Evolutionary conservation across 495 filamentous ascomycete genomes (phyloP).

Genomic region (Podospora sp.): DNA sequence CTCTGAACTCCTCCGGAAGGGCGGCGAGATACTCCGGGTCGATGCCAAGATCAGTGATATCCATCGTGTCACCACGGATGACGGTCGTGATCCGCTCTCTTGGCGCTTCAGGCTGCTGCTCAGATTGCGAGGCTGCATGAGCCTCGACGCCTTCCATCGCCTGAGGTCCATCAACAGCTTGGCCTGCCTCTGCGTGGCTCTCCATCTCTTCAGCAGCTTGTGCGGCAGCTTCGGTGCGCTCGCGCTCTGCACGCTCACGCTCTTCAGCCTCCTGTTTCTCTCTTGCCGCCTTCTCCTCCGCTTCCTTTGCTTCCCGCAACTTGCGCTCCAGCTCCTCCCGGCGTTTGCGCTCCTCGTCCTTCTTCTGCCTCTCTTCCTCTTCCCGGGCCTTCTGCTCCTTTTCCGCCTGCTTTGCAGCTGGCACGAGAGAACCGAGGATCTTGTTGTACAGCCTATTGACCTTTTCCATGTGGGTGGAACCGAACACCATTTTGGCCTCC

Average conservation of each 20-base stretch:
- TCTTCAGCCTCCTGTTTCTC: constrained; percentile 63
- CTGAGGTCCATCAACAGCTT: constrained; percentile 44
- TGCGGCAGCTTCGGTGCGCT: constrained; percentile 49
- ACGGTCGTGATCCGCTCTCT: constrained; percentile 68
- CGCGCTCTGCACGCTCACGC: constrained; percentile 54
- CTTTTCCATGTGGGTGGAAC: constrained; percentile 66
- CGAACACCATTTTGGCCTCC: constrained; percentile 86
- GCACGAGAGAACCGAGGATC: constrained; percentile 75
- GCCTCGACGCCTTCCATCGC: constrained; percentile 89
- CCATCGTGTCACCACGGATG: constrained; percentile 80
- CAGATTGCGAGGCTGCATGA: constrained; percentile 42
- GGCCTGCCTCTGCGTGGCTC: background rate
- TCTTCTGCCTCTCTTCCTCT: constrained; percentile 61
- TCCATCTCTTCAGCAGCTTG: background rate
- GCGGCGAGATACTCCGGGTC: constrained; percentile 92
- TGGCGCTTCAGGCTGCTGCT: constrained; percentile 30
- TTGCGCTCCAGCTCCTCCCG: constrained; percentile 57
- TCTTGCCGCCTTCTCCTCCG: constrained; percentile 58
- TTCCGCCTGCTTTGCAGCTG: constrained; percentile 80
- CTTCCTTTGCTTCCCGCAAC: constrained; percentile 59
- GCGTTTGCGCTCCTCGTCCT: constrained; percentile 66
- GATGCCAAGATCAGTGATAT: constrained; percentile 92
- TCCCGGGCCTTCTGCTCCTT: constrained; percentile 64
- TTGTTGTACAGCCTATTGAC: constrained; percentile 65
- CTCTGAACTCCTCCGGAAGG: constrained; percentile 89